phyloP scores from a whole-genome alignment of 2,329 filamentous ascomycete species.

The Nothopassalora personata region DNA sequence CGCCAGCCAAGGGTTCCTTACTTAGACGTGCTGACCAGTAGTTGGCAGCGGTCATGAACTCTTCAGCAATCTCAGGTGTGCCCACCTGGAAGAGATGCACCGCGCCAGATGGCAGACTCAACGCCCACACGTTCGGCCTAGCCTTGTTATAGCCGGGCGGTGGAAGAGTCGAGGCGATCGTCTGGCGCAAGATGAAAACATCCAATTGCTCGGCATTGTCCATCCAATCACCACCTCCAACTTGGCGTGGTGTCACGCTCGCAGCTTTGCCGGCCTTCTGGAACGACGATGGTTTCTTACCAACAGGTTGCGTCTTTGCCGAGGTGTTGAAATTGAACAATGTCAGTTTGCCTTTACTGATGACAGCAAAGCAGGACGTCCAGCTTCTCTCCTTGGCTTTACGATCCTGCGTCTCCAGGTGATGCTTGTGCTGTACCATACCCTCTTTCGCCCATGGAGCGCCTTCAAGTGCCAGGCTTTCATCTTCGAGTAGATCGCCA shows the following conservation, averaged over 20 bases:
- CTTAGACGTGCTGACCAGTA: constrained; percentile 96
- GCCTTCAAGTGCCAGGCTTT: constrained; percentile 82
- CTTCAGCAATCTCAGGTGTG: constrained; percentile 86
- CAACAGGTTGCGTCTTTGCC: constrained; percentile 42
- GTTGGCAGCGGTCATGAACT: constrained; percentile 91
- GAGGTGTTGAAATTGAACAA: constrained; percentile 87
- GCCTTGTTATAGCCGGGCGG: constrained; percentile 88
- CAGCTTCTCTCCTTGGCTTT: constrained; percentile 91
- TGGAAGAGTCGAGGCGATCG: constrained; percentile 83
- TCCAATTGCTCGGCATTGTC: constrained; percentile 89
- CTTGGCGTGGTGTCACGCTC: constrained; percentile 55
- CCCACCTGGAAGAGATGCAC: constrained; percentile 98
- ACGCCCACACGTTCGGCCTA: constrained; percentile 86
- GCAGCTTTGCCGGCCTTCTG: constrained; percentile 28
- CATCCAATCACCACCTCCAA: constrained; percentile 97
- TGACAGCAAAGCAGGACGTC: constrained; percentile 91
- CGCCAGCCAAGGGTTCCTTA: constrained; percentile 86
- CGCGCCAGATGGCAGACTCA: constrained; percentile 85
- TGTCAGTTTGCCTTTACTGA: constrained; percentile 90
- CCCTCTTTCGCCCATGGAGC: constrained; percentile 99
- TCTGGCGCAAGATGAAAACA: constrained; percentile 82
- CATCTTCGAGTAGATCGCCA: constrained; percentile 69
- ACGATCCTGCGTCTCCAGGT: constrained; percentile 84
- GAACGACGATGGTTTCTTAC: constrained; percentile 35
- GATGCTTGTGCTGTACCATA: constrained; percentile 91